Evolutionary conservation across 2,329 filamentous ascomycete species (phyloP).

Genomic region (Alternaria burnsii): DNA sequence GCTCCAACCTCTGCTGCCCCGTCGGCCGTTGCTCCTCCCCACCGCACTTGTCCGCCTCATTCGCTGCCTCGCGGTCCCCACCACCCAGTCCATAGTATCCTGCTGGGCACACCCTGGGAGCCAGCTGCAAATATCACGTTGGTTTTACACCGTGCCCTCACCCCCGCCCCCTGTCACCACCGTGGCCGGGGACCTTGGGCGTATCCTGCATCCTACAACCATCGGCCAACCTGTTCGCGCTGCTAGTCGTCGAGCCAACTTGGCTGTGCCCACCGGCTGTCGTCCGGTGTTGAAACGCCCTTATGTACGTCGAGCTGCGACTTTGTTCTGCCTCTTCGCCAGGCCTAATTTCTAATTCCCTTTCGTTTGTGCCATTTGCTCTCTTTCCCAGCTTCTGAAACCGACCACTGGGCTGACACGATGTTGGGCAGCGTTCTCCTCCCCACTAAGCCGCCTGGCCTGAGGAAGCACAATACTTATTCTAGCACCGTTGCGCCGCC

Average conservation of each 20-base stretch:
- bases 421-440: slow-evolving; percentile 48
- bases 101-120: slow-evolving; percentile 24
- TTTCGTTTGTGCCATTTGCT: slow-evolving; percentile 21
- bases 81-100: slow-evolving; percentile 3
- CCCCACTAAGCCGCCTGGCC: slow-evolving; percentile 31
- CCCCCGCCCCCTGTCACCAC: slow-evolving; percentile 23
- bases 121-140: slow-evolving; percentile 24
- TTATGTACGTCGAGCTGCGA: slow-evolving; percentile 47
- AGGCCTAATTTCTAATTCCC: slow-evolving; percentile 30
- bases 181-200: slow-evolving; percentile 29
- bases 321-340: slow-evolving; percentile 36
- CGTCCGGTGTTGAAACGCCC: slow-evolving; percentile 22
- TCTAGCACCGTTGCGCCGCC: slow-evolving; percentile 29
- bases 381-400: slow-evolving; percentile 5
- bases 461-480: slow-evolving; percentile 32
- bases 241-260: slow-evolving; percentile 17
- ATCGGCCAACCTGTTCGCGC: slow-evolving; percentile 29
- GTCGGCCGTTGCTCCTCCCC: slow-evolving; percentile 7
- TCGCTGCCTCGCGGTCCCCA: slow-evolving; percentile 18
- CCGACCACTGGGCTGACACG: slow-evolving; percentile 35
- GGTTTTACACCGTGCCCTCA: slow-evolving; percentile 14
- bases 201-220: slow-evolving; percentile 9
- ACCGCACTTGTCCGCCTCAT: slow-evolving; percentile 24
- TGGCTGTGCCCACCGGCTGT: slow-evolving; percentile 11
- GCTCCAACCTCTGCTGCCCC: not conserved